A percentile compares a stretch with the other conserved stretches of the same genome.
phyloP scores from a whole-genome alignment of 352 stramenopile genomes.

The Phytophthora syringae region DNA sequence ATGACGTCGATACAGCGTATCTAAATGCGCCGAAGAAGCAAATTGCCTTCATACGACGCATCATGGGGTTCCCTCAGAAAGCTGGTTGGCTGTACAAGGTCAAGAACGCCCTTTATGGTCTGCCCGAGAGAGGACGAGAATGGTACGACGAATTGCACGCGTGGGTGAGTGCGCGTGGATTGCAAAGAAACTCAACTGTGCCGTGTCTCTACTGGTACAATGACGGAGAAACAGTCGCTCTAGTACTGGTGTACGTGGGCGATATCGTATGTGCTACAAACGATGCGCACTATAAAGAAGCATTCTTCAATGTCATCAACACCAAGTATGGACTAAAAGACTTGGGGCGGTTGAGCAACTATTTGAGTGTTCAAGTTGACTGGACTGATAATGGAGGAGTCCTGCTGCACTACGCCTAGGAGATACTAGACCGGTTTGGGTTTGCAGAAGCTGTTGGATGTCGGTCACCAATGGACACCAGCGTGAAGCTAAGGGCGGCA shows the following conservation, averaged over 20 bases:
- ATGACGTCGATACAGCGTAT: conserved; percentile 8
- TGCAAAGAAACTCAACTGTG: background rate
- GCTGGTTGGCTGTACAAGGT: conserved; percentile 14
- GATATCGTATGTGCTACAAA: too few species aligned
- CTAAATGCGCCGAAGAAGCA: conserved; percentile 1
- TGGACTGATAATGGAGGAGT: background rate
- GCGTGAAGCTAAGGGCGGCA: background rate
- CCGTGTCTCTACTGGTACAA: conserved; percentile 6
- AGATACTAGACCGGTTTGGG: background rate
- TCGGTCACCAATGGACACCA: conserved; percentile 10
- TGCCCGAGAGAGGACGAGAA: conserved; percentile 4
- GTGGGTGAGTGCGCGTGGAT: background rate
- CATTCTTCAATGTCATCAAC: conserved; percentile 3
- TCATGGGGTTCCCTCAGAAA: conserved; percentile 4
- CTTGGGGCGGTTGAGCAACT: background rate
- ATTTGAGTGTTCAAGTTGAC: background rate
- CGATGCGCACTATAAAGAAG: conserved; percentile 4
- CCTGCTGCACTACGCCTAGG: background rate
- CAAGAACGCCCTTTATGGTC: too few species aligned
- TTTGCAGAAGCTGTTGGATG: conserved; percentile 12
- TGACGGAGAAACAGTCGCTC: too few species aligned
- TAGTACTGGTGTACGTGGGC: too few species aligned
- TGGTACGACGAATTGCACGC: conserved; percentile 3
- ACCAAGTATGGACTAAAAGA: conserved; percentile 4
- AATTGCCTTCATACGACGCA: background rate